Percentiles rank a stretch among this genome's conserved stretches.
phyloP scores from a whole-genome alignment of 108 stramenopile genomes.

The Cyclostephanos tholiformis region DNA sequence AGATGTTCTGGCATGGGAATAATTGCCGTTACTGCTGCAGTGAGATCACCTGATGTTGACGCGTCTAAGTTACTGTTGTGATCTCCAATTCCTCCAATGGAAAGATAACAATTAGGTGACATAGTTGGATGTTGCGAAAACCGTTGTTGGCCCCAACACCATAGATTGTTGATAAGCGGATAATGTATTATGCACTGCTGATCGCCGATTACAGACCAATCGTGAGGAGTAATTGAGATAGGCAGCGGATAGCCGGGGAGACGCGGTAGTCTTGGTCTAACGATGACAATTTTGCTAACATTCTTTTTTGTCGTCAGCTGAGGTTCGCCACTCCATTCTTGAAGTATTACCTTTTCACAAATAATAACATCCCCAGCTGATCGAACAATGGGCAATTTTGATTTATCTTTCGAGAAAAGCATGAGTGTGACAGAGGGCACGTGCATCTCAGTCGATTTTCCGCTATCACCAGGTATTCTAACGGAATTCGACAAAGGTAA shows the following conservation, averaged over 20 bases:
- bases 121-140: conserved; percentile 59
- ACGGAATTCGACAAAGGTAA: conserved; percentile 25
- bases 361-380: conserved; percentile 67
- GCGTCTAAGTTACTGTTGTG: conserved; percentile 29
- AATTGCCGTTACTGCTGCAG: conserved; percentile 69
- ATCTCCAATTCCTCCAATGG: conserved; percentile 44
- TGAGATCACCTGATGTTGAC: conserved; percentile 62
- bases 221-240: conserved; percentile 20
- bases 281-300: conserved; percentile 21
- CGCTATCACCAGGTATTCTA: conserved; percentile 2
- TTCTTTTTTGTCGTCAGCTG: conserved; percentile 34
- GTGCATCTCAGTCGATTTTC: conserved; percentile 21
- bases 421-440: conserved; percentile 54
- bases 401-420: conserved; percentile 61
- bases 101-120: conserved; percentile 38
- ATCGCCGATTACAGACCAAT: conserved; percentile 36
- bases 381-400: conserved; percentile 54
- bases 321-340: conserved; percentile 37
- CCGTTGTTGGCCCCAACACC: conserved; percentile 74
- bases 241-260: conserved; percentile 21
- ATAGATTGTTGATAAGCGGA: conserved; percentile 48
- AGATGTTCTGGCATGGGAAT: conserved; percentile 45
- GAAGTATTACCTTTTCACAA: conserved; percentile 34
- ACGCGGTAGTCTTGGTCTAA: conserved; percentile 15
- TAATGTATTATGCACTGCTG: neutral